Base-by-base conservation (phyloP, 768 basidiomycete genomes). In the Pleurotus giganteus region DNA sequence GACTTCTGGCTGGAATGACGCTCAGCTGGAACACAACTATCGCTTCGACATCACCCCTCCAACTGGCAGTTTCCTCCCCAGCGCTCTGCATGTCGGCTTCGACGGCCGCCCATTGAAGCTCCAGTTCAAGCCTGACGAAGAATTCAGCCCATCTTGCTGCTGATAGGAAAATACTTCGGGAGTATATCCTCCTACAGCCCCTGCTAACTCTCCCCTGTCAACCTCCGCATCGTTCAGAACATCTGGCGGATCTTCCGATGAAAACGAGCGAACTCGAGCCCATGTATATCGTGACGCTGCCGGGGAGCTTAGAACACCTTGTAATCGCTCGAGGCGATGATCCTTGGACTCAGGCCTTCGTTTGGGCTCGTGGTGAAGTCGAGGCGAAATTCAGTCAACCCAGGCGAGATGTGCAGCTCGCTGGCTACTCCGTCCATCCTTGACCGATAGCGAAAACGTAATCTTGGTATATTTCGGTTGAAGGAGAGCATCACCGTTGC, bases 401-500 rank as follows among this genome's bases (percentile, higher is more conserved):
- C 96, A 0, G 94, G 94, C 44, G 96, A 98, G 72, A 98, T 98
- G 96, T 98, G 96, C 60, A 95, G 96, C 43, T 95, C 94, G 0
- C 82, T 98, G 23, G 89, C 96, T 36, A 96, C 96, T 0, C 96
- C 98, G 74, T 98, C 96, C 0, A 98, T 98, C 60, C 96, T 96
- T 69, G 96, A 98, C 76, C 96, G 96, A 0, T 96, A 96, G 4
- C 98, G 0, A 97, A 99, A 74, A 98, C 98, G 97, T 47, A 99
- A 97, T 96, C 0, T 98, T 56, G 96, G 96, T 86, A 96, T 98
- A 1, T 95, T 95, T 2, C 94, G 96, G 71, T 71, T 98, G 58
- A 98, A 98, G 75, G 96, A 98, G 71, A 97, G 98, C 63, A 98
- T 98, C 75, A 98, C 98, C 65, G 95, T 98, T 55, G 96, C 96